Evolutionary conservation across 176 grass and related monocot species (phyloP).

Genomic region (Cenchrus americanus): DNA sequence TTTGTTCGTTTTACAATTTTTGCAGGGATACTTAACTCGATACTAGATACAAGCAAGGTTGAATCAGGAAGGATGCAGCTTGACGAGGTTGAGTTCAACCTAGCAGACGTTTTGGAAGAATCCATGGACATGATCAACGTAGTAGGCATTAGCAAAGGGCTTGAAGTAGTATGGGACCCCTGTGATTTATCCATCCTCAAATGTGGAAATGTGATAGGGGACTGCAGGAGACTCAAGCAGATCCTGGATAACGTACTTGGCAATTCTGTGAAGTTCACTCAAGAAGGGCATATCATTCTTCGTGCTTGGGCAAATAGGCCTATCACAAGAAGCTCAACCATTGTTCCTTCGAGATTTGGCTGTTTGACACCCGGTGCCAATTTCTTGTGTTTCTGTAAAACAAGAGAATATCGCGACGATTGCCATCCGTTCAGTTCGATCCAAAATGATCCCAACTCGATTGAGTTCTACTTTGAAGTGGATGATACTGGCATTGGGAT

Average conservation of each 20-base stretch:
- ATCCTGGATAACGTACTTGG: conserved; percentile 76
- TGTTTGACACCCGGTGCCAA: not conserved
- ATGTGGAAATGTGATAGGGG: conserved; percentile 46
- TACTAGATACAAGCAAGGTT: conserved; percentile 72
- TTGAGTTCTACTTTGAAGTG: conserved; percentile 81
- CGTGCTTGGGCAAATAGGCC: conserved; percentile 64
- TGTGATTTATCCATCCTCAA: conserved; percentile 63
- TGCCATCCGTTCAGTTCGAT: not conserved
- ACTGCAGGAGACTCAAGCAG: conserved; percentile 58
- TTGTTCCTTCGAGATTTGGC: conserved; percentile 34
- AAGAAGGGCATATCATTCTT: conserved; percentile 54
- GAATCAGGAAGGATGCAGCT: conserved; percentile 81
- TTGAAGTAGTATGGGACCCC: conserved; percentile 83
- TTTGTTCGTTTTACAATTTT: not conserved
- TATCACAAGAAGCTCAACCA: conserved; percentile 12
- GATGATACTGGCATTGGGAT: conserved; percentile 74
- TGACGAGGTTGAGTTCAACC: conserved; percentile 62
- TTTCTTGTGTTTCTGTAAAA: conserved; percentile 31
- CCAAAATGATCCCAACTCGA: conserved; percentile 34
- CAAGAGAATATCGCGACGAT: not conserved
- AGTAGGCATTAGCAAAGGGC: conserved; percentile 49
- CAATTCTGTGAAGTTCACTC: conserved; percentile 72
- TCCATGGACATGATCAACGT: conserved; percentile 60
- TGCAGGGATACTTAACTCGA: conserved; percentile 66
- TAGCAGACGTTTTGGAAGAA: conserved; percentile 65